Evolutionary conservation across 2,329 filamentous ascomycete species (phyloP), one percentile per base, ranked within the genome.

Genomic region (Pseudocercospora eumusae): DNA sequence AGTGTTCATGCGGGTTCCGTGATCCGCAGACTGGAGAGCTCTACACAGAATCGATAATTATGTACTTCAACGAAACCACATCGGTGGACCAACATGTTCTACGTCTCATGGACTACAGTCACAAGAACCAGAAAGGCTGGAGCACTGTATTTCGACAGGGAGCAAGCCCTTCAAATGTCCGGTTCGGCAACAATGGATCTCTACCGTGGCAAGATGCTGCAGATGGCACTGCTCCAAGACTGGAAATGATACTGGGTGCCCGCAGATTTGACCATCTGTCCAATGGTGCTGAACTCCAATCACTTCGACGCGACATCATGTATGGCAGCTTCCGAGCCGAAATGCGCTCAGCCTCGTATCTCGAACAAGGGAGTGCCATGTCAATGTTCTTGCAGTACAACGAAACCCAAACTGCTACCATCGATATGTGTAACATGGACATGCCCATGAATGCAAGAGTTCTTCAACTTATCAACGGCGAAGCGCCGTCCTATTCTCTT

Each of bases 21-120:
- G 80, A 83, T 64, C 61, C 68, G 0, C 61, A 67, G 7, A 76
- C 76, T 2, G 67, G 73, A 8, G 66, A 74, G 18, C 64, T 80
- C 10, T 82, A 77, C 64, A 83, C 80, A 0, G 80, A 83, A 49
- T 77, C 77, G 7, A 74, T 80, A 25, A 79, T 82, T 53, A 72
- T 79, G 4, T 83, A 82, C 69, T 83, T 83, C 75, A 83, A 83
- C 66, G 81, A 82, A 62, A 79, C 80, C 2, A 66, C 66, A 7
- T 70, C 57, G 15, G 59, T 78, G 11, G 67, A 71, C 20, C 73
- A 75, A 18, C 57, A 67, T 2, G 72, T 76, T 15, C 79, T 82
- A 59, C 56, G 76, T 7, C 69, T 75, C 6, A 74, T 79, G 60
- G 67, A 75, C 21, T 83, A 77, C 65, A 69, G 71, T 54, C 74